phyloP scores from a whole-genome alignment of 345 rosid genomes.

The Heritiera littoralis region DNA sequence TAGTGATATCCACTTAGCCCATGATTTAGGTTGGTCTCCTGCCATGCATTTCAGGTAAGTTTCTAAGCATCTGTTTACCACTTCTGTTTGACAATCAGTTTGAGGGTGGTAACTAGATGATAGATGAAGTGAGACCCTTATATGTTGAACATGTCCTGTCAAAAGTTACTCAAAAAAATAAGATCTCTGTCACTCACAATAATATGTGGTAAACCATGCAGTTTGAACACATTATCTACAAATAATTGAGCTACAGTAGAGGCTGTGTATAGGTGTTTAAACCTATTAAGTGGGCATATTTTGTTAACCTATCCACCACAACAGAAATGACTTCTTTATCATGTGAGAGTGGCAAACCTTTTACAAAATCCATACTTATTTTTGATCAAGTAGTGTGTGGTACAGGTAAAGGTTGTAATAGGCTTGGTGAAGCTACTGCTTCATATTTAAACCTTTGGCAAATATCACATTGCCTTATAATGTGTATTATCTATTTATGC shows the following conservation, averaged over 20 bases:
- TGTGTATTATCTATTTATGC: not conserved
- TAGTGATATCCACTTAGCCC: too few relatives aligned
- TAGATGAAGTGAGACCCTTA: too few relatives aligned
- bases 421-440: not conserved
- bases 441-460: not conserved
- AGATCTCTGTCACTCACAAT: too few relatives aligned
- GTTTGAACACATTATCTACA: too few relatives aligned
- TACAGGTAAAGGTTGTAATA: not conserved
- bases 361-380: not conserved
- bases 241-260: not conserved
- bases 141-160: too few relatives aligned
- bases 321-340: not conserved
- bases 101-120: too few relatives aligned
- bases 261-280: not conserved
- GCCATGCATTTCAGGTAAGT: too few relatives aligned
- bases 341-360: accelerated
- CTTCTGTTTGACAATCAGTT: too few relatives aligned
- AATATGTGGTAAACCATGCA: too few relatives aligned
- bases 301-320: not conserved
- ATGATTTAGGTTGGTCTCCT: too few relatives aligned
- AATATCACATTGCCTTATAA: not conserved
- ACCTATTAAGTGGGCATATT: not conserved
- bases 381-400: not conserved
- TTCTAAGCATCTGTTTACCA: too few relatives aligned
- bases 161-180: too few relatives aligned